Evolutionary conservation across 805 yeast species (phyloP), one percentile per base, ranked within the genome.

Genomic region (Hanseniaspora vineae): DNA sequence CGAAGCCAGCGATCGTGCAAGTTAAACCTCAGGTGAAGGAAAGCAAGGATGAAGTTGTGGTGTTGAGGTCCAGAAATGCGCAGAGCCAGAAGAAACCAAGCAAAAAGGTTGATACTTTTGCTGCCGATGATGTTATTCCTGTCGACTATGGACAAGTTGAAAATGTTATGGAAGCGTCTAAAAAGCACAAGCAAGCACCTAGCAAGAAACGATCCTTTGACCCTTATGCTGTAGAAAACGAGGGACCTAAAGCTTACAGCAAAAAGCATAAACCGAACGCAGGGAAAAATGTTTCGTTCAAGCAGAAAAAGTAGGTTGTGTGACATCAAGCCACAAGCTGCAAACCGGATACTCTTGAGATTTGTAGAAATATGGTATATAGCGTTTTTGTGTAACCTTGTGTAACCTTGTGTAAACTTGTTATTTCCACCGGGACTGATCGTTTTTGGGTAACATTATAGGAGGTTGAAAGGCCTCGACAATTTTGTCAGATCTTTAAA

Each of bases 201-300:
- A 46, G 44, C 42, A 48, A 13, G 52, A 53, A 71, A 58, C 71
- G 72, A 54, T 63, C 72, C 9, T 81, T 76, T 52, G 81, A 81
- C 62, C 87, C 88, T 3, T 81, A 78, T 52, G 60, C 71, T 17
- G 68, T 66, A 42, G 66, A 64, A 6, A 63, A 69, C 29, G 70
- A 69, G 15, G 83, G 79, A 1, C 82, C 82, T 9, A 65, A 64
- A 53, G 71, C 73, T n/a, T 72, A 75, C 8, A 78, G 75, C 62
- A 75, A 68, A 52, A 57, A 59, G 42, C 55, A 48, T 32, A 54
- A 54, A 35, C 45, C 49, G 15, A 54, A 58, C 3, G 55, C 51
- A 42, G 62, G 60, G 35, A 58, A 55, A 37, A 63, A 58, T 42
- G 55, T 55, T 11, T 58, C 66, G 10, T 61, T 59, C 44, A 61